Conservation (phyloP, 2,329 filamentous ascomycete genomes). For the Curvularia spicifera region DNA sequence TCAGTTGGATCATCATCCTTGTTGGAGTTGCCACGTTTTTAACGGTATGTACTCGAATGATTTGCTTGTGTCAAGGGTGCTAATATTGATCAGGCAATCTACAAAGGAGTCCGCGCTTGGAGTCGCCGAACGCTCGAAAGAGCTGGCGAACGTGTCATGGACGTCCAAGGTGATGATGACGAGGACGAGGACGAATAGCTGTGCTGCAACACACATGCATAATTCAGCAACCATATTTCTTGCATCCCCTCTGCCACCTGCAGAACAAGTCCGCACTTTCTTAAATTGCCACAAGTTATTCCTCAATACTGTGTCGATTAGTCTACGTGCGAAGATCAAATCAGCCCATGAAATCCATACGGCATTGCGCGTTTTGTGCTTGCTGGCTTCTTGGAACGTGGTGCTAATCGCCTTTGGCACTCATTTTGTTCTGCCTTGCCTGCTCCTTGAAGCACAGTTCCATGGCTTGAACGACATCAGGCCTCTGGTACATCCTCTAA, state of each 20-base stretch:
- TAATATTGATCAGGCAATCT: conserved; percentile 67
- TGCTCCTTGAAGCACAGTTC: conserved; percentile 30
- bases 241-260: neutral
- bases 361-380: conserved; percentile 45
- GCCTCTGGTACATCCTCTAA: conserved; percentile 34
- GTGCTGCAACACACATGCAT: conserved; percentile 8
- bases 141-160: conserved; percentile 80
- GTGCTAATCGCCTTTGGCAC: conserved; percentile 35
- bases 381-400: conserved; percentile 36
- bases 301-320: conserved; percentile 87
- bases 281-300: conserved; percentile 87
- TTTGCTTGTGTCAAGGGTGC: neutral
- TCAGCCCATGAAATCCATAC: conserved; percentile 39
- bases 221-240: neutral
- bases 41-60: conserved; percentile 61
- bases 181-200: conserved; percentile 57
- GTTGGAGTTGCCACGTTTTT: conserved; percentile 83
- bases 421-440: conserved; percentile 29
- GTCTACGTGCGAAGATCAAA: conserved; percentile 89
- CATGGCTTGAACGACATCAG: conserved; percentile 32
- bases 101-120: conserved; percentile 78
- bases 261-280: conserved; percentile 71
- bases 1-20: conserved; percentile 79
- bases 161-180: conserved; percentile 71
- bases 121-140: conserved; percentile 75